phyloP scores from a whole-genome alignment of 2,329 filamentous ascomycete genomes.

The Penicillium concentricum region DNA sequence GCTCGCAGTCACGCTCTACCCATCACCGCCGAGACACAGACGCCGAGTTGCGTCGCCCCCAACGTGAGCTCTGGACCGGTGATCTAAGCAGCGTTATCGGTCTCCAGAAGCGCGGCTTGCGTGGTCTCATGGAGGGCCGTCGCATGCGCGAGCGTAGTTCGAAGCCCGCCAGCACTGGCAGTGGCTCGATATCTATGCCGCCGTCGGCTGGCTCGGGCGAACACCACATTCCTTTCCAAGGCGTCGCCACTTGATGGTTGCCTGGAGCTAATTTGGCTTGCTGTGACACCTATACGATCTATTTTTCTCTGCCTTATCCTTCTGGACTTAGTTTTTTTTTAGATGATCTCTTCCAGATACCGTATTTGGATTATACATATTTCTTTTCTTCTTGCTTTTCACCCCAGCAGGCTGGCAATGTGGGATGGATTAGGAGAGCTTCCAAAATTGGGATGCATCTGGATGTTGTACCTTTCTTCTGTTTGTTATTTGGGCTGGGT shows the following conservation, averaged over 20 bases:
- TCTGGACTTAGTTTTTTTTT: neutral
- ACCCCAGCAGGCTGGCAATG: slow-evolving; percentile 21
- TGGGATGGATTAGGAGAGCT: neutral
- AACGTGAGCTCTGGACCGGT: slow-evolving; percentile 70
- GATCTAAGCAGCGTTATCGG: slow-evolving; percentile 84
- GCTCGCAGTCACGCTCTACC: slow-evolving; percentile 39
- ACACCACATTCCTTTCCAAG: slow-evolving; percentile 15
- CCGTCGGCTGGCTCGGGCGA: slow-evolving; percentile 17
- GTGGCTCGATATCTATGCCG: slow-evolving; percentile 18
- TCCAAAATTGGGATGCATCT: slow-evolving; percentile 2
- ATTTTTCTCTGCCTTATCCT: neutral
- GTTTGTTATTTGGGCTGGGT: slow-evolving; percentile 1
- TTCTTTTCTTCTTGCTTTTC: slow-evolving; percentile 10
- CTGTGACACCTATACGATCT: neutral
- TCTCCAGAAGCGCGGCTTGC: slow-evolving; percentile 85
- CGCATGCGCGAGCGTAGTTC: slow-evolving; percentile 72
- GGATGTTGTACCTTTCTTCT: slow-evolving; percentile 2
- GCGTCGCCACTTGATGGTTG: slow-evolving; percentile 14
- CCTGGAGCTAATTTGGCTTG: neutral
- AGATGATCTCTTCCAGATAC: neutral
- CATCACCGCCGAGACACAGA: slow-evolving; percentile 42
- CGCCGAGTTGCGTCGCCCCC: slow-evolving; percentile 27
- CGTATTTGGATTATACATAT: slow-evolving; percentile 4
- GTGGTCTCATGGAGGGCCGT: slow-evolving; percentile 91
- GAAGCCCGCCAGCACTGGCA: slow-evolving; percentile 29